Percentiles rank a stretch among this genome's conserved stretches.
phyloP scores from a whole-genome alignment of 176 grass and related monocot species.

The Aechmea fasciata region DNA sequence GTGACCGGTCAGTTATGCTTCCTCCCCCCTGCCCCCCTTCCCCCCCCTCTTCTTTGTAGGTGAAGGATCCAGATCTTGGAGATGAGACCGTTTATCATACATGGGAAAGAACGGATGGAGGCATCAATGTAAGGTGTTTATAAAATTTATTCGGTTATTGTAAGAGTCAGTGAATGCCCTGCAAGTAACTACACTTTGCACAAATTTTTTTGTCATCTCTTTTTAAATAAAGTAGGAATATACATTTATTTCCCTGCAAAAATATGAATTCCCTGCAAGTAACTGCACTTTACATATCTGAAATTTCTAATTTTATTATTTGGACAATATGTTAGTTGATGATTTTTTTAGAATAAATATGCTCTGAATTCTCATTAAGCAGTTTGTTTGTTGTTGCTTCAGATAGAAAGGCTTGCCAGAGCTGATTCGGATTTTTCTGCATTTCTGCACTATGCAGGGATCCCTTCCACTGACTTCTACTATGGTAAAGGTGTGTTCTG shows the following conservation, averaged over 20 bases:
- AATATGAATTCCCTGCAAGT: neutral
- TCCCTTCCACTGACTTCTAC: slow-evolving; percentile 83
- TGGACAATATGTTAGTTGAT: neutral
- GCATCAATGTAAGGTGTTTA: slow-evolving; percentile 63
- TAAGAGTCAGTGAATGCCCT: too few relatives aligned
- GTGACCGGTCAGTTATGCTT: too few relatives aligned
- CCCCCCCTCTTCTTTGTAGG: slow-evolving; percentile 12
- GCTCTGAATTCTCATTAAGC: too few relatives aligned
- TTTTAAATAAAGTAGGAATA: too few relatives aligned
- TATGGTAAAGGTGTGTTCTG: slow-evolving; percentile 69
- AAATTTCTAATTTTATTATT: neutral
- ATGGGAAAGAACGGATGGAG: slow-evolving; percentile 42
- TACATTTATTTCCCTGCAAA: neutral
- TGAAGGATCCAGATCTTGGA: slow-evolving; percentile 71
- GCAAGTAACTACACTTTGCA: too few relatives aligned
- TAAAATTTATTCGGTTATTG: neutral
- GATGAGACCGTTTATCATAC: slow-evolving; percentile 69
- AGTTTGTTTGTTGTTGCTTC: slow-evolving; percentile 5
- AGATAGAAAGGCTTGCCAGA: slow-evolving; percentile 94
- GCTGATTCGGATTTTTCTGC: slow-evolving; percentile 89
- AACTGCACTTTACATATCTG: neutral
- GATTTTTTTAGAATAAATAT: slow-evolving; percentile 9
- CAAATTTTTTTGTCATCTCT: too few relatives aligned
- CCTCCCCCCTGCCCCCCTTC: too few relatives aligned
- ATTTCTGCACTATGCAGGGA: slow-evolving; percentile 85